Percentiles rank a stretch among this genome's conserved stretches.
These are phyloP conservation scores for Hanseniaspora meyeri DNA, from an alignment of 805 yeast species.

Conservation along the genomic window DNA sequence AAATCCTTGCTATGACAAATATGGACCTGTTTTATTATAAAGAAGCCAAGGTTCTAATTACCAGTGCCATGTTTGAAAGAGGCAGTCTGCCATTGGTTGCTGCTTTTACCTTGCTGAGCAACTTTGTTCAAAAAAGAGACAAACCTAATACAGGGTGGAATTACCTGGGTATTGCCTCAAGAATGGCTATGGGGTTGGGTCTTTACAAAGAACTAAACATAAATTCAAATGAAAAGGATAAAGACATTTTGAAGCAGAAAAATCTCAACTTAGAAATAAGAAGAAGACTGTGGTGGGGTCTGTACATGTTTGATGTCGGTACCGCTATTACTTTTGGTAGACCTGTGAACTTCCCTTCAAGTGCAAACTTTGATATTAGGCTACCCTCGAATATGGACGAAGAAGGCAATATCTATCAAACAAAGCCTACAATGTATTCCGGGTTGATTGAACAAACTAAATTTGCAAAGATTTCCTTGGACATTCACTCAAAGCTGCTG, in stretches of 20 bases:
- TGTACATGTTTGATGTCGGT: slow-evolving; percentile 51
- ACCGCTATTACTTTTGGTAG: slow-evolving; percentile 55
- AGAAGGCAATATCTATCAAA: slow-evolving; percentile 18
- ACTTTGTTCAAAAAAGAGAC: slow-evolving; percentile 52
- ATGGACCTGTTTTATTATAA: slow-evolving; percentile 46
- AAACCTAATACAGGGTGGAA: slow-evolving; percentile 62
- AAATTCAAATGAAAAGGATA: neutral
- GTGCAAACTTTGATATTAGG: slow-evolving; percentile 34
- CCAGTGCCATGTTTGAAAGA: slow-evolving; percentile 41
- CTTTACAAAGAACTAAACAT: slow-evolving; percentile 41
- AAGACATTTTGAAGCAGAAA: slow-evolving; percentile 20
- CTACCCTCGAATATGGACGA: slow-evolving; percentile 41
- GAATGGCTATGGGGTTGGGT: slow-evolving; percentile 59
- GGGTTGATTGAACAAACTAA: slow-evolving; percentile 45
- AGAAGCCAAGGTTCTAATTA: slow-evolving; percentile 36
- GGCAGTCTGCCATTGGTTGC: slow-evolving; percentile 46
- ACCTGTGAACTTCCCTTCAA: slow-evolving; percentile 43
- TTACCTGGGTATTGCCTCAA: slow-evolving; percentile 48
- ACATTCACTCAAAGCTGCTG: slow-evolving; percentile 37
- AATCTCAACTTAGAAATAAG: slow-evolving; percentile 35
- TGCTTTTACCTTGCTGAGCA: slow-evolving; percentile 42
- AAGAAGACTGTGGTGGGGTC: slow-evolving; percentile 57
- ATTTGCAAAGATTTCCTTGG: slow-evolving; percentile 37
- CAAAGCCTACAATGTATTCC: slow-evolving; percentile 43
- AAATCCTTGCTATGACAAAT: slow-evolving; percentile 29